These are phyloP conservation scores for Penicillium sp. DNA, from an alignment of 2,329 filamentous ascomycete species.

Conservation along the genomic window DNA sequence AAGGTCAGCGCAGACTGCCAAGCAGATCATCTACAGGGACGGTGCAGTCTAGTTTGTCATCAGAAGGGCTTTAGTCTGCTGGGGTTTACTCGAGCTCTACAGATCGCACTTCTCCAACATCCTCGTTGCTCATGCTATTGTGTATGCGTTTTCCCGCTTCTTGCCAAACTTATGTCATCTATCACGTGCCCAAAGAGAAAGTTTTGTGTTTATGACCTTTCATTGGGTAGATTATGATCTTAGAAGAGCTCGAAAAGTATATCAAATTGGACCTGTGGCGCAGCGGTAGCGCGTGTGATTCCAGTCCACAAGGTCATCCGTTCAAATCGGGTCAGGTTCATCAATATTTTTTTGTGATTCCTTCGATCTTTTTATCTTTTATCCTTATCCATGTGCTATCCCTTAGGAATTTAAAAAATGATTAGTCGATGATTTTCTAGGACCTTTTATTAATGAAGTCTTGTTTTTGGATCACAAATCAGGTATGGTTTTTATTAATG, in stretches of 20 bases:
- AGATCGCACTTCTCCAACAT: neutral
- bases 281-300: constrained; percentile 6
- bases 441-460: too few species aligned
- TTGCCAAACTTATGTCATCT: constrained; percentile 21
- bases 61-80: neutral
- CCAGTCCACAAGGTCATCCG: constrained; percentile 2
- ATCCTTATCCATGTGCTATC: too few species aligned
- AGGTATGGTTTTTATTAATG: too few species aligned
- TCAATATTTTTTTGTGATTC: too few species aligned
- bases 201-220: too few species aligned
- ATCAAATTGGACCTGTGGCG: neutral
- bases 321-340: constrained; percentile 4
- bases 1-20: neutral
- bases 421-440: too few species aligned
- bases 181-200: constrained; percentile 3
- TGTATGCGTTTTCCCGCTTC: constrained; percentile 20
- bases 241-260: too few species aligned
- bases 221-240: too few species aligned
- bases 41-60: neutral
- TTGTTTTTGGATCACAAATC: too few species aligned
- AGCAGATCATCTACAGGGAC: neutral
- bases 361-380: too few species aligned
- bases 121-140: constrained; percentile 2
- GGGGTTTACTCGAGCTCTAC: neutral
- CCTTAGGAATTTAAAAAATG: too few species aligned